These are phyloP conservation scores for Globisporangium nodosum DNA, from an alignment of 352 stramenopile species.

Conservation along the genomic window DNA sequence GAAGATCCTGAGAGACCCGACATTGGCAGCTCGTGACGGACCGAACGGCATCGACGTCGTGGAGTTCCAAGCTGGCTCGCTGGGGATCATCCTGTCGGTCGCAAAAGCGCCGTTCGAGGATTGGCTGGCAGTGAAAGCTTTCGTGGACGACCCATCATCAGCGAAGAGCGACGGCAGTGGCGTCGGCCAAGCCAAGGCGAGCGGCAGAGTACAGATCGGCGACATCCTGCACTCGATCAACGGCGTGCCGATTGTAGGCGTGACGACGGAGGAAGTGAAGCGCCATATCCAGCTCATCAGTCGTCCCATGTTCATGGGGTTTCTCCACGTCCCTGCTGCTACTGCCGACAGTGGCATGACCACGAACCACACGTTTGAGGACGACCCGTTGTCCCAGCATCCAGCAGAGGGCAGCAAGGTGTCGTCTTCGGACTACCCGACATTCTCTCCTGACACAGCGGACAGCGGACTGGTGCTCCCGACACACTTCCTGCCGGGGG, in stretches of 20 bases:
- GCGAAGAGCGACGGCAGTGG: constrained; percentile 10
- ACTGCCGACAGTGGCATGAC: constrained; percentile 7
- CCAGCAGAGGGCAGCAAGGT: background rate
- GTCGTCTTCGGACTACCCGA: background rate
- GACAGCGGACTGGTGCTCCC: constrained; percentile 3
- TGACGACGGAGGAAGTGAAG: constrained; percentile 79
- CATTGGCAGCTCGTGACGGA: constrained; percentile 25
- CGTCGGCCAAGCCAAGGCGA: constrained; percentile 53
- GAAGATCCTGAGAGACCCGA: constrained; percentile 55
- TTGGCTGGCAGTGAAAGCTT: constrained; percentile 72
- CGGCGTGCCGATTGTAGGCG: constrained; percentile 54
- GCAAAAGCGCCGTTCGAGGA: constrained; percentile 40
- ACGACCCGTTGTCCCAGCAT: background rate
- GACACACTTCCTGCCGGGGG: constrained; percentile 53
- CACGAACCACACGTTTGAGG: constrained; percentile 6
- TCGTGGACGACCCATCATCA: constrained; percentile 33
- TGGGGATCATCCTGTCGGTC: constrained; percentile 66
- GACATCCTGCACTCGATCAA: constrained; percentile 82
- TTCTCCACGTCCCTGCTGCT: constrained; percentile 35
- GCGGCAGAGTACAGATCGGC: constrained; percentile 48
- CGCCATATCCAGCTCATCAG: constrained; percentile 64
- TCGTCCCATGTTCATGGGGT: constrained; percentile 66
- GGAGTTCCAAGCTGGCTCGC: constrained; percentile 48
- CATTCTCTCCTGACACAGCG: background rate
- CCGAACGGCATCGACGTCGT: constrained; percentile 47